Percentiles rank a stretch among this genome's conserved stretches.
Conservation (phyloP, 306 rosid genomes). For the Cicer pinnatifidum region DNA sequence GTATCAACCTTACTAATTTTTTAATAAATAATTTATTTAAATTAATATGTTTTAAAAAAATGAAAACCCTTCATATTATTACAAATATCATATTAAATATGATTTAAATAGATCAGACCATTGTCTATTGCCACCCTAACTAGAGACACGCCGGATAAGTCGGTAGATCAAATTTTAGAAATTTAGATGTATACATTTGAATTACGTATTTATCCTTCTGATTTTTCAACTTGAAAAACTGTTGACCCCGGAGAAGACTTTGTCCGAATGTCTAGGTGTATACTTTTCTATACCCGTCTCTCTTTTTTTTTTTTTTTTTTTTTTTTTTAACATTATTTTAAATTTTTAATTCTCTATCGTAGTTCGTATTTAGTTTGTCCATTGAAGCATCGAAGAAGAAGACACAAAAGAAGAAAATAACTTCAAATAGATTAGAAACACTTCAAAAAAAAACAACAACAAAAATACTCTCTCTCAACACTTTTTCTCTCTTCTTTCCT, state of each 20-base stretch:
- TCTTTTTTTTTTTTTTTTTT: neutral
- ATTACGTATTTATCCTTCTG: slow-evolving; percentile 2
- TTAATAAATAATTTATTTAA: too few species aligned
- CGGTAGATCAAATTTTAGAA: too few species aligned
- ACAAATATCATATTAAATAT: too few species aligned
- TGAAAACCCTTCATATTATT: too few species aligned
- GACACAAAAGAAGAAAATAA: slow-evolving; percentile 2
- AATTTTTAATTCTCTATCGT: neutral
- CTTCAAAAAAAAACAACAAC: neutral
- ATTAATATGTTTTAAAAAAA: too few species aligned
- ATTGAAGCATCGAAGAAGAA: neutral
- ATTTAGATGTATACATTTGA: too few species aligned
- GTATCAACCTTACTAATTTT: too few species aligned
- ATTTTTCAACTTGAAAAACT: neutral
- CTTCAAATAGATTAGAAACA: slow-evolving; percentile 2
- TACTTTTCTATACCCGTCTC: slow-evolving; percentile 7
- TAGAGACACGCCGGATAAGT: too few species aligned
- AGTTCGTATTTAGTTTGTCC: slow-evolving; percentile 21
- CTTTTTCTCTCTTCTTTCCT: neutral
- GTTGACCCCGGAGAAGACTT: slow-evolving; percentile 26
- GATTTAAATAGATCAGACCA: too few species aligned
- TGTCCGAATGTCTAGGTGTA: slow-evolving; percentile 32
- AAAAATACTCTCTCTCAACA: slow-evolving; percentile 16
- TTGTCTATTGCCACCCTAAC: too few species aligned
- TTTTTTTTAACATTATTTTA: neutral